Conservation (phyloP, 2,329 filamentous ascomycete species). For the Trichoderma harzianum region DNA sequence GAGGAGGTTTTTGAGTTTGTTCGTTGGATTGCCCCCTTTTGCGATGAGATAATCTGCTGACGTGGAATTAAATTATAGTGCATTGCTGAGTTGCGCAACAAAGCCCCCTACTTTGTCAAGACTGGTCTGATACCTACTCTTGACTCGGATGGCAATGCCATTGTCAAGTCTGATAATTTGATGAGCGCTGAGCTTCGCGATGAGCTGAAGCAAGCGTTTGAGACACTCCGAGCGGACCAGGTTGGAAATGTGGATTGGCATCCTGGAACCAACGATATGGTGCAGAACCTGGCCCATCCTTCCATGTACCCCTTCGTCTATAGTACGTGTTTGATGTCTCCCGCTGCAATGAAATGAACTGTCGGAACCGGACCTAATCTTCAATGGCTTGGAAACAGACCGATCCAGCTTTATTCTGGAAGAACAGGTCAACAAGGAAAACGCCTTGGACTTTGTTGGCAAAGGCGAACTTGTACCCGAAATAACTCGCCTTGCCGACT, state of each 20-base stretch:
- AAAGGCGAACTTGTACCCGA: constrained; percentile 22
- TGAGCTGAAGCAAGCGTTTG: constrained; percentile 11
- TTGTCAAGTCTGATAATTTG: constrained; percentile 14
- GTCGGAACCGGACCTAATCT: background rate
- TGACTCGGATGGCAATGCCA: constrained; percentile 7
- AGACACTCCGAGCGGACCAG: constrained; percentile 10
- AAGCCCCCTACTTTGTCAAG: constrained; percentile 41
- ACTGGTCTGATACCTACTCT: constrained; percentile 32
- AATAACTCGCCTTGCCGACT: background rate
- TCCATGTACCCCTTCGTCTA: constrained; percentile 22
- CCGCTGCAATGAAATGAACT: background rate
- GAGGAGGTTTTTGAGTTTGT: constrained; percentile 36
- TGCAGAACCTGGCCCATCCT: constrained; percentile 34
- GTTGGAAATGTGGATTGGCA: constrained; percentile 46
- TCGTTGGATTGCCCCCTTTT: background rate
- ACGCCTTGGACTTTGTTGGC: constrained; percentile 28
- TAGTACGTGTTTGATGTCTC: background rate
- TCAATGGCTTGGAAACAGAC: background rate
- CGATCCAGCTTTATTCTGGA: constrained; percentile 18
- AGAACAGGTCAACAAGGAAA: constrained; percentile 24
- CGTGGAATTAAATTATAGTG: constrained; percentile 9
- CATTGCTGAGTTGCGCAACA: constrained; percentile 43
- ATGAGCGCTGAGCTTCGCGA: background rate
- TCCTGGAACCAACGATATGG: constrained; percentile 48
- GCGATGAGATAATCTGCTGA: background rate